Conservation (phyloP, 2,329 filamentous ascomycete species). For the Pyricularia sp. region DNA sequence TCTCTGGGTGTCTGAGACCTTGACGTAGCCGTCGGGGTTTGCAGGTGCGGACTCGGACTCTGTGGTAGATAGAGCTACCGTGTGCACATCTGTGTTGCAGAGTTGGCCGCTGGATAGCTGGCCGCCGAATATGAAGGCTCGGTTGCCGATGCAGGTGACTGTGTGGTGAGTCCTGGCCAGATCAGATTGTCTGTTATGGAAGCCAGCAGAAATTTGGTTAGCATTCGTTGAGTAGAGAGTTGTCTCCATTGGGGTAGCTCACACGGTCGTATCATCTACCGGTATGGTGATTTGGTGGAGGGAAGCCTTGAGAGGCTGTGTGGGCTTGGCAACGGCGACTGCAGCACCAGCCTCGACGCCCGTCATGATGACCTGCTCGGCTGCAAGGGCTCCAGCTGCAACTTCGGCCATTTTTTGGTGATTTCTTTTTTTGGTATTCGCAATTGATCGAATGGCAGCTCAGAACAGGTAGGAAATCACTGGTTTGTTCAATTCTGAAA, state of each 20-base stretch:
- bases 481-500: background rate
- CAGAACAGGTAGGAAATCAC: background rate
- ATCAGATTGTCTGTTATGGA: constrained; percentile 13
- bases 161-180: constrained; percentile 41
- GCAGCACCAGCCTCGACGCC: constrained; percentile 29
- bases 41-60: constrained; percentile 15
- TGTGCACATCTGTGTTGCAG: constrained; percentile 40
- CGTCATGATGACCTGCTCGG: constrained; percentile 30
- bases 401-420: constrained; percentile 24
- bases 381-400: constrained; percentile 25
- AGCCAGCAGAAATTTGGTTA: background rate
- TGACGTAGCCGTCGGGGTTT: background rate
- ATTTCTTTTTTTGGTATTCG: background rate
- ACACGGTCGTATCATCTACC: constrained; percentile 19
- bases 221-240: background rate
- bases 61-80: constrained; percentile 36
- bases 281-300: constrained; percentile 35
- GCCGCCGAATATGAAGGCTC: constrained; percentile 48
- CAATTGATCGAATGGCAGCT: background rate
- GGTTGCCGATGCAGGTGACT: constrained; percentile 39
- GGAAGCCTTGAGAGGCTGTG: constrained; percentile 39
- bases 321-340: constrained; percentile 38
- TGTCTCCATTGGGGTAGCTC: background rate
- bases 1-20: constrained; percentile 15
- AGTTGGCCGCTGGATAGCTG: constrained; percentile 26